Evolutionary conservation across 345 rosid species (phyloP).

Genomic region (Sisymbrium irio): DNA sequence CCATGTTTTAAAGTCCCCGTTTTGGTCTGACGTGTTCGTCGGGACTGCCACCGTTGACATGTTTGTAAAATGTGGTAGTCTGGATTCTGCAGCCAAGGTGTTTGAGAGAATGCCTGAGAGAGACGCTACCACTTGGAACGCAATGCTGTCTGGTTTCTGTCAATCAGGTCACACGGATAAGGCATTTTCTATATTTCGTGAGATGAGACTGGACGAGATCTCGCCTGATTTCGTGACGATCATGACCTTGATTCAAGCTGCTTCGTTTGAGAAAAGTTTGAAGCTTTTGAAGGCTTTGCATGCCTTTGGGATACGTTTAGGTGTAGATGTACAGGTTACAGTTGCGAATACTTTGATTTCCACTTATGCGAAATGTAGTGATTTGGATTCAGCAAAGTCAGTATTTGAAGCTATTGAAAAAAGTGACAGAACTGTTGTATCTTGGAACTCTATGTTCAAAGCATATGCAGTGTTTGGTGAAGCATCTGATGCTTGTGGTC

Average conservation of each 20-base stretch:
- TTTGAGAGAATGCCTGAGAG: constrained; percentile 56
- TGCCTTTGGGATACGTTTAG: constrained; percentile 49
- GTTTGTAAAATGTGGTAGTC: constrained; percentile 42
- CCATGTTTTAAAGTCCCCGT: constrained; percentile 48
- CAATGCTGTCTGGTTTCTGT: constrained; percentile 52
- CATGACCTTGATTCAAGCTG: constrained; percentile 43
- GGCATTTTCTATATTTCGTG: constrained; percentile 31
- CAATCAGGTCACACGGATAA: constrained; percentile 36
- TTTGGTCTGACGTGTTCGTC: constrained; percentile 42
- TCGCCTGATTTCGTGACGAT: constrained; percentile 56
- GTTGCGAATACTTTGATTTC: constrained; percentile 66
- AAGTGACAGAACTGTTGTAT: constrained; percentile 38
- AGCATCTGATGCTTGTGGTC: constrained; percentile 33
- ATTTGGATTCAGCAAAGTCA: constrained; percentile 44
- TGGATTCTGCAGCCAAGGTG: constrained; percentile 39
- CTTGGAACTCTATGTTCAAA: constrained; percentile 67
- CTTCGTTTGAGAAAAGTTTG: constrained; percentile 5
- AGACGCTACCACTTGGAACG: constrained; percentile 64
- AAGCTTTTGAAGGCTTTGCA: constrained; percentile 46
- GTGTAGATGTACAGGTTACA: constrained; percentile 46
- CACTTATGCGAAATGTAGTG: constrained; percentile 55
- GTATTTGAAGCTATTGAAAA: constrained; percentile 47
- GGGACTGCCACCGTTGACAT: constrained; percentile 50
- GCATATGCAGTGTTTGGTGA: constrained; percentile 45
- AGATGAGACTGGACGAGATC: constrained; percentile 47